Evolutionary conservation across 805 yeast genomes (phyloP), one percentile per base, ranked within the genome.

Genomic region (Wickerhamiella nectarea): DNA sequence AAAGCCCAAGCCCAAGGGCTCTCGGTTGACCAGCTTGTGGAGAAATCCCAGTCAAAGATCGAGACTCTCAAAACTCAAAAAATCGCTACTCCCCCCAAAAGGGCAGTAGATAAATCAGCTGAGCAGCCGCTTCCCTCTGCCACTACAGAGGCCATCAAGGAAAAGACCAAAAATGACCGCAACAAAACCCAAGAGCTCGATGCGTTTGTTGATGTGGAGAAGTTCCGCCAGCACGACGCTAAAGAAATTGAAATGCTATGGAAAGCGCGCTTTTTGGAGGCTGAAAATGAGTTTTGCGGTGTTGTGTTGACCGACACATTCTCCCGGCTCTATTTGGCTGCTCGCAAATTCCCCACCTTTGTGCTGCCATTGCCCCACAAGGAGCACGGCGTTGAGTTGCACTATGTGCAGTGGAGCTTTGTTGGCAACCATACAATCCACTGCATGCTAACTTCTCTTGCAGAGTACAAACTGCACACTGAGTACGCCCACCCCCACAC

Each of bases 401-500:
- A 91, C 57, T 85, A 80, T 59, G 75, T 87, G 18, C 97, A 91
- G 64, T 91, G 98, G 98, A 70, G 76, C 15, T 83, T 85, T 59
- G 87, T 80, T 11, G 94, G 89, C 0, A 78, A 82, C 12, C 54
- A 75, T 34, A 87, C 96, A 2, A 69, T 83, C 1, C 95, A 91
- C 63, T 84, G 94, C 57, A 71, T 91, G 72, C 68, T 91, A 53
- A 91, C 98, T 1, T 77, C 95, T 0, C 70, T 91, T 50, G 87
- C 91, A 1, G 97, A 91, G 62, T 91, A 76, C 63, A 86, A 89
- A 60, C 70, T 86, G 22, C 95, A 89, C 57, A 75, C 74, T 45
- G 96, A 89, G 57, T 91, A 70, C 61, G 95, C 98, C 8, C 79
- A 84, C 57, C 97, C 98, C 1, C 97, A 91, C 61, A 85, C 96